phyloP scores from a whole-genome alignment of 1,284 basidiomycete genomes.

The Ganoderma leucocontextum region DNA sequence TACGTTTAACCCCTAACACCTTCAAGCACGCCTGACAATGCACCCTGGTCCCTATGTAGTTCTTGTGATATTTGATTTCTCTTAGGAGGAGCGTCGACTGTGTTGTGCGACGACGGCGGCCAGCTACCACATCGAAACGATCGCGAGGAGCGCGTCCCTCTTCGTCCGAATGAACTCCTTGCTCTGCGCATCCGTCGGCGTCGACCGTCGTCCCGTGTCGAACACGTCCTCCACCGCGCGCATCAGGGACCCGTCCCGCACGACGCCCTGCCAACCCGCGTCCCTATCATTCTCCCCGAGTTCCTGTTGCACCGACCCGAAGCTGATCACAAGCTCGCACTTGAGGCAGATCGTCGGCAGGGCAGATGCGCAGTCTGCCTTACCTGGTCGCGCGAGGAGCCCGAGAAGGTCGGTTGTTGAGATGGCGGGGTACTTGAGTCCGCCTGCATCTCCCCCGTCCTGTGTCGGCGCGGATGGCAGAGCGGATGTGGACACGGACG shows the following conservation, averaged over 20 bases:
- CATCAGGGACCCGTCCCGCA: slow-evolving; percentile 45
- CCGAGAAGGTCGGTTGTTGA: slow-evolving; percentile 47
- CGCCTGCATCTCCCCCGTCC: slow-evolving; percentile 32
- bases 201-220: slow-evolving; percentile 14
- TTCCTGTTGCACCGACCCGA: slow-evolving; percentile 52
- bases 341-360: slow-evolving; percentile 45
- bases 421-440: slow-evolving; percentile 30
- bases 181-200: slow-evolving; percentile 19
- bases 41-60: not conserved
- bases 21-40: not conserved
- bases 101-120: not conserved
- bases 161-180: slow-evolving; percentile 23
- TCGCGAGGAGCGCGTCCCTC: slow-evolving; percentile 28
- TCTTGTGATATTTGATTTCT: not conserved
- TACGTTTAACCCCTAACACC: not conserved
- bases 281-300: slow-evolving; percentile 45
- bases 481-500: slow-evolving; percentile 14
- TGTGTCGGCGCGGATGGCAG: slow-evolving; percentile 9
- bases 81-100: not conserved
- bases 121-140: slow-evolving; percentile 30
- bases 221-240: slow-evolving; percentile 46
- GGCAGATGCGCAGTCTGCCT: slow-evolving; percentile 26
- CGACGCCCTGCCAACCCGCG: slow-evolving; percentile 52
- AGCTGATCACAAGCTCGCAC: slow-evolving; percentile 56
- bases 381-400: slow-evolving; percentile 36